Percentiles rank a stretch among this genome's conserved stretches.
Evolutionary conservation across 352 stramenopile species (phyloP).

Genomic region (Globisporangium acanthophoron): DNA sequence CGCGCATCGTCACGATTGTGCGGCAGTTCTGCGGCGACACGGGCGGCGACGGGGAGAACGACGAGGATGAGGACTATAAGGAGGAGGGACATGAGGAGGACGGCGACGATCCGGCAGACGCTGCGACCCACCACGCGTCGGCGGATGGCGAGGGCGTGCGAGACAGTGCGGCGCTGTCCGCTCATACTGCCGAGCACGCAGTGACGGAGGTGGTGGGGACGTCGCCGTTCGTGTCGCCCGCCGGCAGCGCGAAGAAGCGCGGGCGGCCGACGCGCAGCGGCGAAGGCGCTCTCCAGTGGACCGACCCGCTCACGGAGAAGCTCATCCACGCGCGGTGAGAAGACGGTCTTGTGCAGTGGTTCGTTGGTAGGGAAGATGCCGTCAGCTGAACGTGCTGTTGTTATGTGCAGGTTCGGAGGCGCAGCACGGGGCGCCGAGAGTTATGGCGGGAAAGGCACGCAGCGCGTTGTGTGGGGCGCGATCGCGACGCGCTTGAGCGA

Average conservation of each 20-base stretch:
- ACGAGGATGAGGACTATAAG: background rate
- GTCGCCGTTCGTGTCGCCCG: background rate
- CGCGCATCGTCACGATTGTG: background rate
- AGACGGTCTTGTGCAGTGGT: no score
- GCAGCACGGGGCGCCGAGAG: background rate
- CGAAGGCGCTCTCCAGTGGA: slow-evolving; percentile 7
- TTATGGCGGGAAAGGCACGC: background rate
- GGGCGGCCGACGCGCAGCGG: slow-evolving; percentile 4
- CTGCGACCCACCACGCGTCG: no score
- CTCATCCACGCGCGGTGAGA: slow-evolving; percentile 7
- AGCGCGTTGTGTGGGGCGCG: slow-evolving; percentile 1
- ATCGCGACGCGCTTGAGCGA: slow-evolving; percentile 5
- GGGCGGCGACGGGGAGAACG: no score
- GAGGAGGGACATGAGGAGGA: background rate
- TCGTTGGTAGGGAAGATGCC: no score
- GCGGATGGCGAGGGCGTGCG: no score
- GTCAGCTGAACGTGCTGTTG: no score
- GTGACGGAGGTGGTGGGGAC: no score
- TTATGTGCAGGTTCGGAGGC: background rate
- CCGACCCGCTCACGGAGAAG: slow-evolving; percentile 2
- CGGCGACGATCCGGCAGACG: no score
- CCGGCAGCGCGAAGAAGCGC: background rate
- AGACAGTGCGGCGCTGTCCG: no score
- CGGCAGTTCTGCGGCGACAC: background rate
- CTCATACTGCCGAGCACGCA: no score